These are phyloP conservation scores for Lactarius akahatsu DNA, from an alignment of 768 basidiomycete genomes.

Conservation along the genomic window DNA sequence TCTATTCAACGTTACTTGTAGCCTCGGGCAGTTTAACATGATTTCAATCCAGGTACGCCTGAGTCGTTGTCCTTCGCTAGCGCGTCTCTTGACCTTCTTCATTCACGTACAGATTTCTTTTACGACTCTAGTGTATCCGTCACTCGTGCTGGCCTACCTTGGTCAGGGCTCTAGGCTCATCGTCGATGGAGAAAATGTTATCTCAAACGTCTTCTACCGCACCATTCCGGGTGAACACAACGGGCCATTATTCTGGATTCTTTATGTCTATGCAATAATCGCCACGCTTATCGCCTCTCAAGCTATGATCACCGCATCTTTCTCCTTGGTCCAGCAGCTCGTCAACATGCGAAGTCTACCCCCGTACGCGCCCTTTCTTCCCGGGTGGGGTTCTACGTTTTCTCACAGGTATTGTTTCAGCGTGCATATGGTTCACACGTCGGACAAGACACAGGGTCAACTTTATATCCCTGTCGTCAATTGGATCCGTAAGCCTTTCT, in stretches of 20 bases:
- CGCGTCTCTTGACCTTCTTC: background rate
- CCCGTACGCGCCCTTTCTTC: conserved; percentile 35
- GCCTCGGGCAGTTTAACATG: conserved; percentile 67
- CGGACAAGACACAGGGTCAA: conserved; percentile 59
- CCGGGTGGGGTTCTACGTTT: background rate
- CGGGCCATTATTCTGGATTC: conserved; percentile 61
- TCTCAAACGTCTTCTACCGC: conserved; percentile 60
- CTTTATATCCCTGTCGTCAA: conserved; percentile 66
- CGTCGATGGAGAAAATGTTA: conserved; percentile 46
- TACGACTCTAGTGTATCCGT: conserved; percentile 53
- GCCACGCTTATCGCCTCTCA: conserved; percentile 68
- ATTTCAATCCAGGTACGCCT: conserved; percentile 50
- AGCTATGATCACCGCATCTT: conserved; percentile 69
- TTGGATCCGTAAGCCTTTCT: conserved; percentile 42
- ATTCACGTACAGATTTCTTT: conserved; percentile 47
- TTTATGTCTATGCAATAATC: conserved; percentile 61
- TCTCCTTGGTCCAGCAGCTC: conserved; percentile 61
- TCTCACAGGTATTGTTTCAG: conserved; percentile 26
- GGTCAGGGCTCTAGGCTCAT: conserved; percentile 70
- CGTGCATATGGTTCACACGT: conserved; percentile 58
- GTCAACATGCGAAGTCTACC: conserved; percentile 61
- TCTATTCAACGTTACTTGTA: conserved; percentile 30
- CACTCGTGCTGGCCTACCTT: conserved; percentile 62
- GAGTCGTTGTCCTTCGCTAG: background rate
- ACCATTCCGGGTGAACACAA: conserved; percentile 58